Base-by-base conservation (phyloP, 2,329 filamentous ascomycete species). In the Penicillium expansum region DNA sequence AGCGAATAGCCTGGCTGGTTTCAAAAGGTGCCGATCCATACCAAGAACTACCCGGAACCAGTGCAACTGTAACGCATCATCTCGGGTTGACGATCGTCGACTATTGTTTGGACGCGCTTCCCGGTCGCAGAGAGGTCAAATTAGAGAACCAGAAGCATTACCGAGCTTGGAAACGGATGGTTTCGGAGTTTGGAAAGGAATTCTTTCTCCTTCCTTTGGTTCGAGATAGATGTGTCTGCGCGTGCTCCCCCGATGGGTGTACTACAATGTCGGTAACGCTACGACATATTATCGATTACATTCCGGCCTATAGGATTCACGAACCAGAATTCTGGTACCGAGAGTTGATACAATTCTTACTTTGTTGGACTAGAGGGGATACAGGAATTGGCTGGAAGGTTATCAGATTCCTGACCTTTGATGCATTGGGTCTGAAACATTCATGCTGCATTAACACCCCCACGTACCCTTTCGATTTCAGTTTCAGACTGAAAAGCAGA, bases 371-470 rank as follows among this genome's bases (percentile, higher is more conserved):
- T 6, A n/a, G 7, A 27, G 14, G 16, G n/a, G 14, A 43, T 43
- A n/a, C 14, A 5, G 41, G 29, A 43, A n/a, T 16, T 27, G 22
- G 14, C 41, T 43, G 13, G 41, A 4, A 10, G 20, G 22, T 43
- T 5, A 48, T 56, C 7, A 11, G 48, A 30, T 32, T 39, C 6
- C 18, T 56, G 18, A 56, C 48, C 38, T 56, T 56, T 35, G 48
- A 56, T 20, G 55, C 47, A 30, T 32, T 56, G n/a, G 27, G 20
- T 22, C 38, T 56, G 13, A 52, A 41, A 24, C 55, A 56, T 30
- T 30, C 48, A 11, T 56, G 55, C 13, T 56, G 55, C n/a, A 10
- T 43, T 18, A 24, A 24, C 3, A 24, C 24, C 24, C 24, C 24
- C 24, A 24, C 5, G 3, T 3, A 24, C 24, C 3, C 3, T 24